These are phyloP conservation scores for Olyra latifolia DNA, from an alignment of 176 grass and related monocot species.

Conservation along the genomic window DNA sequence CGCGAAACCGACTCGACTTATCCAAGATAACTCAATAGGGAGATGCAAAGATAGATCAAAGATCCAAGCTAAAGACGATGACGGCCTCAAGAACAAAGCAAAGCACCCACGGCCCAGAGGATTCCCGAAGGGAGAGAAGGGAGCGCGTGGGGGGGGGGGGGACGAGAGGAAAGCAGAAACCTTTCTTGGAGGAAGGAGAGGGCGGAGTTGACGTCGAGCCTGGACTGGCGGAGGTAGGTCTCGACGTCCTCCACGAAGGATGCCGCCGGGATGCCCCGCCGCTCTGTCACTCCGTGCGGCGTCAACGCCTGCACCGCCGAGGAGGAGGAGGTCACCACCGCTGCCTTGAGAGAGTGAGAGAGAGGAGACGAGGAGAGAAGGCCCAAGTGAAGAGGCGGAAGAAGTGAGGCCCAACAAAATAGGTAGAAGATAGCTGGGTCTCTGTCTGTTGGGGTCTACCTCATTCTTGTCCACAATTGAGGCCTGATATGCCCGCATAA, in stretches of 20 bases:
- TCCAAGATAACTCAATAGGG: too few species aligned
- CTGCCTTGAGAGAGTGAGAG: slow-evolving; percentile 31
- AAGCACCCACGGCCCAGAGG: not conserved
- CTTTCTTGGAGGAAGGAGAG: slow-evolving; percentile 94
- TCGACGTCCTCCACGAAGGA: slow-evolving; percentile 95
- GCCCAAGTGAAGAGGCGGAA: not conserved
- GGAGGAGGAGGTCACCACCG: slow-evolving; percentile 27
- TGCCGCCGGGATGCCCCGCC: slow-evolving; percentile 81
- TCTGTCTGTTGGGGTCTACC: not conserved
- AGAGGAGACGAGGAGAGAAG: not conserved
- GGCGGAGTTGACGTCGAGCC: slow-evolving; percentile 92
- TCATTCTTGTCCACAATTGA: not conserved
- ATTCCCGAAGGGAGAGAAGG: not conserved
- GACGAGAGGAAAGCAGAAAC: slow-evolving; percentile 11
- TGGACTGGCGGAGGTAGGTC: slow-evolving; percentile 71
- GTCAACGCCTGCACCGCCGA: slow-evolving; percentile 28
- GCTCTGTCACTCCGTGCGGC: slow-evolving; percentile 43
- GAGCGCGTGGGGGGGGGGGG: not conserved
- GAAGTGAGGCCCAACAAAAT: not conserved
- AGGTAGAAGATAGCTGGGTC: not conserved
- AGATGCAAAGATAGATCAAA: not conserved
- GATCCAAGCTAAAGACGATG: not conserved
- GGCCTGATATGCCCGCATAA: not conserved
- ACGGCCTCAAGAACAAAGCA: not conserved
- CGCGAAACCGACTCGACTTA: too few species aligned